These are phyloP conservation scores for Miscanthus lutarioriparius DNA, from an alignment of 176 grass and related monocot genomes.

Conservation along the genomic window DNA sequence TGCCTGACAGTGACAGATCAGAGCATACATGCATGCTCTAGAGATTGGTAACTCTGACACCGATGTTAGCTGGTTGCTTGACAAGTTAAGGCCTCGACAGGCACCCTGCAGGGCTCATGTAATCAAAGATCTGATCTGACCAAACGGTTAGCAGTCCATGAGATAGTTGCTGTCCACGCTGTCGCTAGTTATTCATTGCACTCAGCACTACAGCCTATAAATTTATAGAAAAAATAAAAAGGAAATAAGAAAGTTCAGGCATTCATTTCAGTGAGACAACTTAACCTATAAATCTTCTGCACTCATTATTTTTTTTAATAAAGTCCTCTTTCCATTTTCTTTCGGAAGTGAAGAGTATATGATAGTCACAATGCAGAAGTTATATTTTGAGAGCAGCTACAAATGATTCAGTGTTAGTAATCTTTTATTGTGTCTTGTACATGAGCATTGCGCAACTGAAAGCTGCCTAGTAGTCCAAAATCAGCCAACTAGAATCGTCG, in stretches of 20 bases:
- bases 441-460: neutral
- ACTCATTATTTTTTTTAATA: neutral
- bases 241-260: neutral
- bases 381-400: neutral
- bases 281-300: neutral
- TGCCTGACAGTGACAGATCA: conserved; percentile 10
- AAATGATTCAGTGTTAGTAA: neutral
- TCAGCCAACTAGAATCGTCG: neutral
- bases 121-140: neutral
- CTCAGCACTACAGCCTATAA: neutral
- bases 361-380: neutral
- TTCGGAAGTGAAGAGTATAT: neutral
- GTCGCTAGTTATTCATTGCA: neutral
- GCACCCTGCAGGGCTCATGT: neutral
- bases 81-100: neutral
- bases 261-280: neutral
- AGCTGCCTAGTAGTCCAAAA: neutral
- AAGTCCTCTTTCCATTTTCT: neutral
- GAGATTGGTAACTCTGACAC: conserved; percentile 17
- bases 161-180: neutral
- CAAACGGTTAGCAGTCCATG: neutral
- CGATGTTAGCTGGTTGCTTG: conserved; percentile 12
- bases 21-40: conserved; percentile 1
- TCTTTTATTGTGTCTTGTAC: neutral
- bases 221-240: neutral